Base-by-base conservation (phyloP, 306 rosid species). In the Trifolium pratense region DNA sequence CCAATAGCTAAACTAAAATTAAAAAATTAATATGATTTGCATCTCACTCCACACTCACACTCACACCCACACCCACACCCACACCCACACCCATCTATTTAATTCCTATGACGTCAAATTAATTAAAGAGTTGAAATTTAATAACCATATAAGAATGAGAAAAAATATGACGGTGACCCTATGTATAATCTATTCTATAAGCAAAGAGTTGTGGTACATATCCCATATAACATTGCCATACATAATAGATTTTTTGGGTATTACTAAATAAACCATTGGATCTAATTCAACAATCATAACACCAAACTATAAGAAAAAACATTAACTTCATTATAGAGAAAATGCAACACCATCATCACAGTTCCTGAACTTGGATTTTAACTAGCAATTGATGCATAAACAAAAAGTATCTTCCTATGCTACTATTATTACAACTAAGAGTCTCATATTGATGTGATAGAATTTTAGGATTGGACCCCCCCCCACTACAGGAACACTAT, bases 391-490 rank as follows among this genome's bases (percentile, higher is more conserved):
- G 68, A 39, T 60, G 39, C 57, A 40, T 56, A 76, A 69, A 55
- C 25, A 13, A 34, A 75, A 65, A 66, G 64, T 45, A n/a, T 37
- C 58, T 6, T 52, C 16, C 36, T 39, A 31, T 34, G 56, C 39
- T 43, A 14, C 39, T 29, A 59, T 10, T 58, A 26, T 56, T 21
- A 29, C 66, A 31, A 14, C 69, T 13, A 34, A 15, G 66, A 65
- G 53, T 5, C 73, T 65, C 63, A 43, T 73, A 65, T 20, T 46
- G 57, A 79, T 73, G 68, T 32, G 75, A 55, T 48, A 43, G 17
- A 21, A 66, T 72, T 63, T 58, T 31, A 48, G 65, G 67, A 59
- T 42, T 72, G 53, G 71, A 60, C 76, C 71, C 71, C 67, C 51
- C 76, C 71, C 71, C 67, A 59, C 71, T 17, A 53, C 66, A 34